A percentile compares a stretch with the other conserved stretches of the same genome.
Evolutionary conservation across 495 filamentous ascomycete species (phyloP).

Genomic region (Annulohypoxylon bovei): DNA sequence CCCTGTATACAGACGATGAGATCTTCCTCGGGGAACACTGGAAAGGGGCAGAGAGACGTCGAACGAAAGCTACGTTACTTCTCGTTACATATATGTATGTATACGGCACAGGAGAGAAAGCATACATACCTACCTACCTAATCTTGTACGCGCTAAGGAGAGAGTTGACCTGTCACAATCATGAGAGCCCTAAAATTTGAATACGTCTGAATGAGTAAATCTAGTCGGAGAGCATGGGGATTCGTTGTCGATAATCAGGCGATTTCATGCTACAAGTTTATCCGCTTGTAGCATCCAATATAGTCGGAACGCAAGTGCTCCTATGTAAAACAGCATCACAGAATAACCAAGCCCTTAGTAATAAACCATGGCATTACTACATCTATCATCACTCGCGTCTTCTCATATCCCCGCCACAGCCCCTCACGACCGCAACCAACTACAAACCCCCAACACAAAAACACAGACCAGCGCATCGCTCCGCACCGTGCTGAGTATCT

Average conservation of each 20-base stretch:
- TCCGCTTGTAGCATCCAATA: not conserved
- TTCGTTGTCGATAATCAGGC: not conserved
- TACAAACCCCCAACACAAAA: constrained; percentile 78
- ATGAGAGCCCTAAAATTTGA: not conserved
- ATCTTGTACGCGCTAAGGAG: not conserved
- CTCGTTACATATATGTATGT: not conserved
- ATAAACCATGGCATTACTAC: not conserved
- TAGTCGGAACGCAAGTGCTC: not conserved
- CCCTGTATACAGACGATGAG: not conserved
- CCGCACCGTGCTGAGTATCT: constrained; percentile 70
- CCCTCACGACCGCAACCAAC: constrained; percentile 66
- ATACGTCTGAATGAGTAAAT: not conserved
- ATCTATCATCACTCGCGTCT: not conserved
- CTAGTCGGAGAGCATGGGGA: no score
- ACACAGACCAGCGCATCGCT: constrained; percentile 74
- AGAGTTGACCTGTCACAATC: not conserved
- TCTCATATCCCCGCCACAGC: not conserved
- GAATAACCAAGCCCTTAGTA: not conserved
- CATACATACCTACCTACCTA: not conserved
- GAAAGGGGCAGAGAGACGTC: not conserved
- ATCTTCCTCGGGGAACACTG: not conserved
- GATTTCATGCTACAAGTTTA: not conserved
- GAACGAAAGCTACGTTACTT: constrained; percentile 3
- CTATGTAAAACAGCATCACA: not conserved
- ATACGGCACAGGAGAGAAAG: not conserved